A percentile compares a stretch with the other conserved stretches of the same genome.
phyloP scores from a whole-genome alignment of 352 stramenopile species.

The Aphanomyces cochlioides region DNA sequence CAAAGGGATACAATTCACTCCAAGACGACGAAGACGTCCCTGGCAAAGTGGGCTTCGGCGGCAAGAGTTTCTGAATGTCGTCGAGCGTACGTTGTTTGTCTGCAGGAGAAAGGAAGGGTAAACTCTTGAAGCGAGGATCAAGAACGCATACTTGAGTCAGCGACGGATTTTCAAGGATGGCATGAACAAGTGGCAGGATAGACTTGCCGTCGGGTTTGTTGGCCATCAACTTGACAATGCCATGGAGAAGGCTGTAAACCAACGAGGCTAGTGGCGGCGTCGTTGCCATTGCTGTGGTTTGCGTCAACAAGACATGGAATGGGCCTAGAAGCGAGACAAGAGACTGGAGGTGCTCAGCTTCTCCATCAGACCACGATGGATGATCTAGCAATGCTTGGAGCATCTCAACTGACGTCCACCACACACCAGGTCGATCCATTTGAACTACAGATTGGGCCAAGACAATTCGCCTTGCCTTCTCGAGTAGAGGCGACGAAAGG shows the following conservation, averaged over 20 bases:
- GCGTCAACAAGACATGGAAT: conserved; percentile 32
- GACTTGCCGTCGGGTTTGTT: conserved; percentile 49
- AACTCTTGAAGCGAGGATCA: conserved; percentile 67
- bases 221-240: conserved; percentile 62
- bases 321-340: conserved; percentile 64
- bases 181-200: conserved; percentile 56
- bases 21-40: not conserved
- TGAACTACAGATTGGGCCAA: not conserved
- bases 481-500: not conserved
- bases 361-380: conserved; percentile 29
- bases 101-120: conserved; percentile 55
- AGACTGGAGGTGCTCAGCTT: conserved; percentile 60
- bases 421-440: not conserved
- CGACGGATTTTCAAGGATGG: conserved; percentile 47
- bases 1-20: conserved; percentile 15
- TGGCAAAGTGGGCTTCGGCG: conserved; percentile 19
- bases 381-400: not conserved
- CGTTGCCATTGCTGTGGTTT: not conserved
- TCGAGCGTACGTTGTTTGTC: conserved; percentile 44
- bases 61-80: conserved; percentile 35
- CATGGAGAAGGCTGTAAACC: conserved; percentile 61
- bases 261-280: conserved; percentile 40
- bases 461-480: not conserved
- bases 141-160: conserved; percentile 65
- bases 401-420: not conserved